phyloP scores from a whole-genome alignment of 179 eudicot species.

The Camellia oleifera region DNA sequence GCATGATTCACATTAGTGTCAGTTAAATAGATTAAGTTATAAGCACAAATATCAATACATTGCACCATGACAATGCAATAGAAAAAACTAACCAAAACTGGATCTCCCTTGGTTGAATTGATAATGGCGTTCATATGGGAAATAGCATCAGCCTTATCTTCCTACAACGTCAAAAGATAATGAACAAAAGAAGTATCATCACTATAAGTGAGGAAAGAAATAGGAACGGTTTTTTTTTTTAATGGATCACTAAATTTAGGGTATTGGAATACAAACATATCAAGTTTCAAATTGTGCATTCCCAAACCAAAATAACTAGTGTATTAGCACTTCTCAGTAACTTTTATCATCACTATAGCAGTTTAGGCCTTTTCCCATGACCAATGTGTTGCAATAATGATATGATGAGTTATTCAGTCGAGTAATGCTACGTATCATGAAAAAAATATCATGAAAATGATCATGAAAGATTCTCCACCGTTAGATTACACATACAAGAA shows the following conservation, averaged over 20 bases:
- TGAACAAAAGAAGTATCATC: not conserved
- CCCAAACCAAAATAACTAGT: not conserved
- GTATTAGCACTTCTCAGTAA: not conserved
- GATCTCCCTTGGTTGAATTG: constrained; percentile 39
- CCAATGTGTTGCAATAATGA: not conserved
- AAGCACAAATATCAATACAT: constrained; percentile 9
- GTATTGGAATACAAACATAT: not conserved
- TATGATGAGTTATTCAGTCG: not conserved
- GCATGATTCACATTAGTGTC: not conserved
- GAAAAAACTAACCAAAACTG: constrained; percentile 36
- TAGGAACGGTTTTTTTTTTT: not conserved
- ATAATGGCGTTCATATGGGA: constrained; percentile 31
- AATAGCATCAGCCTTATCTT: constrained; percentile 38
- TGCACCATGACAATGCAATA: not conserved
- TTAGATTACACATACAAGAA: no score
- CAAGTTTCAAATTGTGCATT: not conserved
- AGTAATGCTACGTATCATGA: no score
- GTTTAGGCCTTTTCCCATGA: not conserved
- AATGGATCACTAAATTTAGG: not conserved
- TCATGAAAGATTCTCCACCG: no score
- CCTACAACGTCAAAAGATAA: constrained; percentile 27
- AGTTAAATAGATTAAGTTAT: not conserved
- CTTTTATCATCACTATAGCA: not conserved
- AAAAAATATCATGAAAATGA: no score
- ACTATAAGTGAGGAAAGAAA: not conserved